Conservation (phyloP, 371 early-diverging fungal genomes). For the Mucor mucedo region DNA sequence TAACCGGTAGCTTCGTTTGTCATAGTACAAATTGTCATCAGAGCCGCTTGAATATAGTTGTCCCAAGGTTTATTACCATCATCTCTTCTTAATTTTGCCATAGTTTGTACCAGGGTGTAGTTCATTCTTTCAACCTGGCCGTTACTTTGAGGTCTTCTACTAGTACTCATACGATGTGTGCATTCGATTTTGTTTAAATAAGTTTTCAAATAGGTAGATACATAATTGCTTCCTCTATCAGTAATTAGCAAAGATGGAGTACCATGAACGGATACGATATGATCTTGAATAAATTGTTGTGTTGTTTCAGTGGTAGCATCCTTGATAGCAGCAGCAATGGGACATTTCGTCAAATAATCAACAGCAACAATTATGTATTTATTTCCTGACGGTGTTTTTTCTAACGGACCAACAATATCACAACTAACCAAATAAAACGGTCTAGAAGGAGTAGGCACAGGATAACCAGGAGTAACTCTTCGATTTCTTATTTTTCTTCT, state of each 20-base stretch:
- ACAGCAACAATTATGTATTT: conserved; percentile 29
- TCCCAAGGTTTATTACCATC: conserved; percentile 17
- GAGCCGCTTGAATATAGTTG: conserved; percentile 9
- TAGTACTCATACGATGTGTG: conserved; percentile 25
- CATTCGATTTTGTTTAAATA: conserved; percentile 23
- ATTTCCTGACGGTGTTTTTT: conserved; percentile 12
- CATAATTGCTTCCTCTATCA: conserved; percentile 35
- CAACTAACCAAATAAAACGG: conserved; percentile 26
- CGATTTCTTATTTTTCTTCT: neutral
- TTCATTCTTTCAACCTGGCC: conserved; percentile 44
- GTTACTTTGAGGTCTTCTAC: conserved; percentile 37
- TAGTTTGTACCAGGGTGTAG: conserved; percentile 21
- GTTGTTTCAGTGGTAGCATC: conserved; percentile 23
- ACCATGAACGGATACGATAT: conserved; percentile 11
- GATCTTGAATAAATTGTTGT: conserved; percentile 16
- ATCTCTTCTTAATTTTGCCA: conserved; percentile 25
- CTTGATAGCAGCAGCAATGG: conserved; percentile 4
- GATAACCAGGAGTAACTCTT: conserved; percentile 2
- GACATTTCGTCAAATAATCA: conserved; percentile 31
- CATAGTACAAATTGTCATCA: conserved; percentile 23
- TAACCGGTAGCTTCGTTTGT: conserved; percentile 14
- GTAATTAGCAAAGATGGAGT: conserved; percentile 13
- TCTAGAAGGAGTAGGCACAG: neutral
- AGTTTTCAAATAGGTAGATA: neutral
- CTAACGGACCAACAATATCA: conserved; percentile 33